These are phyloP conservation scores for Skeletonema tropicum DNA, from an alignment of 108 stramenopile genomes.

Conservation along the genomic window DNA sequence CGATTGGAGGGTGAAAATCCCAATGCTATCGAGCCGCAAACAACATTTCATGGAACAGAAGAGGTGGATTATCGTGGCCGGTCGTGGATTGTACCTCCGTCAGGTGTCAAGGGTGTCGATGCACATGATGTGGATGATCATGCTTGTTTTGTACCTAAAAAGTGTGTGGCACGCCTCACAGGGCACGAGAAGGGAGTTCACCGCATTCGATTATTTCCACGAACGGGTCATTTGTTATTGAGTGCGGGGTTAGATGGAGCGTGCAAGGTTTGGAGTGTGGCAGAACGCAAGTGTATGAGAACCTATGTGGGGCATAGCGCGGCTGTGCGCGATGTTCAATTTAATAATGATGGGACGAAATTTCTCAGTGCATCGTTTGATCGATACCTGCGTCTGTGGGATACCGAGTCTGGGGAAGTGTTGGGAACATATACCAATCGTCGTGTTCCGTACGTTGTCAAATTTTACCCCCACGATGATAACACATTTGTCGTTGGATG, in stretches of 20 bases:
- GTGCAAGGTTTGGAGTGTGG: constrained; percentile 92
- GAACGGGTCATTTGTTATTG: constrained; percentile 95
- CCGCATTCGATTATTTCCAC: constrained; percentile 95
- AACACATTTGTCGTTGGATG: constrained; percentile 96
- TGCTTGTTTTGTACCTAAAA: constrained; percentile 94
- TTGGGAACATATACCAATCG: constrained; percentile 91
- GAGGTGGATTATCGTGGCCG: constrained; percentile 94
- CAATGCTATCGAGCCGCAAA: constrained; percentile 62
- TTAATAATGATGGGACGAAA: constrained; percentile 86
- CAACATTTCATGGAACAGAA: constrained; percentile 88
- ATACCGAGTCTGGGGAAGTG: constrained; percentile 93
- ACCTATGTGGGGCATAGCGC: constrained; percentile 96
- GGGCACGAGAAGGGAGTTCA: constrained; percentile 97
- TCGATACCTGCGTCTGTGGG: constrained; percentile 94
- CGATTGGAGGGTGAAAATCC: constrained; percentile 77
- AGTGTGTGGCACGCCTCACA: constrained; percentile 89
- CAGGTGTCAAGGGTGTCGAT: constrained; percentile 60
- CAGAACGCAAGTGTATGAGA: constrained; percentile 69
- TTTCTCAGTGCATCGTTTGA: constrained; percentile 94
- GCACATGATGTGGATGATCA: constrained; percentile 77
- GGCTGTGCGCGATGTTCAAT: constrained; percentile 92
- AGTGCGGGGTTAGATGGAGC: constrained; percentile 94
- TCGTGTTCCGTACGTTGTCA: constrained; percentile 92
- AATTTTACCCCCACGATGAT: constrained; percentile 96
- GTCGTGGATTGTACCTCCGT: constrained; percentile 92